phyloP scores from a whole-genome alignment of 441 rosid species.

The Adansonia rubrostipa region DNA sequence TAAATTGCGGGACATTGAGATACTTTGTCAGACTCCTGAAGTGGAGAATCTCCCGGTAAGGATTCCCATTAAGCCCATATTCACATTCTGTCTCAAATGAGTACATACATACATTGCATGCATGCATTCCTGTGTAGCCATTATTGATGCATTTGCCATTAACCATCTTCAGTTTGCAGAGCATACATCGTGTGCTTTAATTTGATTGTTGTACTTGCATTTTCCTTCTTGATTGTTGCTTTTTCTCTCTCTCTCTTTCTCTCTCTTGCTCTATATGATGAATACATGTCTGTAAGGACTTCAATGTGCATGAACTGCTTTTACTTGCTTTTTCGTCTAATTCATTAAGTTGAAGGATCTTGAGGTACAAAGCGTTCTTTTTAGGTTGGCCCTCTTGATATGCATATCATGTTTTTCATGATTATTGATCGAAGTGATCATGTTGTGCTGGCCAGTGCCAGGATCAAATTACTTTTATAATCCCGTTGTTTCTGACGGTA shows the following conservation, averaged over 20 bases:
- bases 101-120: not conserved
- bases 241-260: too few species aligned
- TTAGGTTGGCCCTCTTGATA: not conserved
- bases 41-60: constrained; percentile 69
- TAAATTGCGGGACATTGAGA: constrained; percentile 65
- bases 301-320: not conserved
- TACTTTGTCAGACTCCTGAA: constrained; percentile 83
- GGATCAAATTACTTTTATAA: not conserved
- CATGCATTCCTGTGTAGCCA: not conserved
- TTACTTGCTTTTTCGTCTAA: not conserved
- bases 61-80: constrained; percentile 13
- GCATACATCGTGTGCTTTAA: not conserved
- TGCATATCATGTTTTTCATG: not conserved
- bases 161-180: not conserved
- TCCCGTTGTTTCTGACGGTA: not conserved
- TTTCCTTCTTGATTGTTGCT: not conserved
- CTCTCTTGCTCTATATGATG: not conserved
- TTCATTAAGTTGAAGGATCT: not conserved
- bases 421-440: not conserved
- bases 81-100: not conserved
- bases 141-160: not conserved
- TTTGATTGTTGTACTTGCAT: not conserved
- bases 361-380: not conserved
- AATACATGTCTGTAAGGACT: not conserved
- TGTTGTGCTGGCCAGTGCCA: not conserved